Evolutionary conservation across 78 protist species (phyloP), one percentile per base, ranked within the genome.

Genomic region (Emiliania huxleyi): DNA sequence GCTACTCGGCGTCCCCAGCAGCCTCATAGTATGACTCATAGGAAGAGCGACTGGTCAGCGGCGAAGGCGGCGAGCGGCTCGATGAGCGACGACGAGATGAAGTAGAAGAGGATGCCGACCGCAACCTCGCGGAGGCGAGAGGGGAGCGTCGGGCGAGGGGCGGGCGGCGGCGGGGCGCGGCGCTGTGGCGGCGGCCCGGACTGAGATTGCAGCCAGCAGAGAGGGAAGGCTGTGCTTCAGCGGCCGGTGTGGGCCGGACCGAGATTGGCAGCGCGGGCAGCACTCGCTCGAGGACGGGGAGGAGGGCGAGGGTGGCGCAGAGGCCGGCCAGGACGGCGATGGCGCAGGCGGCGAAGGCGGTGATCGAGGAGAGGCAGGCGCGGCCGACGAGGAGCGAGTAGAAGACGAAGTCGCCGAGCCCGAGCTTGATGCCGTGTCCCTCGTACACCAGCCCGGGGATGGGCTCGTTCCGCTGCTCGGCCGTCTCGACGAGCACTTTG

Each of bases 331-430:
- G 87, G 29, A 98, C 90, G 75, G 98, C 98, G 45, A 97, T 56
- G 75, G 94, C 93, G 93, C 99, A 98, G 18, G 98, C 42, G 48
- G 95, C 81, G 29, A 95, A 77, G 18, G 98, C 90, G 35, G 92
- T 69, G 85, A 90, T 92, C 43, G 88, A 90, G 71, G 77, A 42
- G 8, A 38, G n/a, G 38, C 94, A 6, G n/a, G 71, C 79, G 37
- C 91, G 48, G 55, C 90, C 98, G 21, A 98, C 95, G 19, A 98
- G 96, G 18, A 98, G 95, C 19, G 94, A 62, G 96, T 98, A 98
- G 84, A 98, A 98, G 40, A 98, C 96, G 79, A 98, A 98, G 95
- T 98, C 99, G 23, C 99, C 99, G 3, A 98, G 98, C 69, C 99
- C 99, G 8, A 98, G 98, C 94, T 98, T 98, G 43, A 98, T 42